Evolutionary conservation across 2,329 filamentous ascomycete species (phyloP).

Genomic region (Dissoconium aciculare): DNA sequence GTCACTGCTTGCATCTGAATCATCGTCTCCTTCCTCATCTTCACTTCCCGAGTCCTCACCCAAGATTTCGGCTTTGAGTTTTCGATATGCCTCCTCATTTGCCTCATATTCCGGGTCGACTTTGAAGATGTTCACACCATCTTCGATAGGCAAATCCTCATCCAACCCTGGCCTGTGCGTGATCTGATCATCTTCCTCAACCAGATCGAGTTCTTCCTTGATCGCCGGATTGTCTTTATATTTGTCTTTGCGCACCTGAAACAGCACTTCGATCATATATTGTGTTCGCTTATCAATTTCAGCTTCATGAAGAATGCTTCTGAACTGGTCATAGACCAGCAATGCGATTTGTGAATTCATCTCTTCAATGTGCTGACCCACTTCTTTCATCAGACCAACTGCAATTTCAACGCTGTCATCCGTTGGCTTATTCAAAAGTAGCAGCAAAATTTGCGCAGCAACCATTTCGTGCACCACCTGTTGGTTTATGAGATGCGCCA

Average conservation of each 20-base stretch:
- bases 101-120: conserved; percentile 80
- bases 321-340: conserved; percentile 88
- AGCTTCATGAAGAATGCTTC: conserved; percentile 87
- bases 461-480: conserved; percentile 91
- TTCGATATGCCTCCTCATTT: conserved; percentile 79
- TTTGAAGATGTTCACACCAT: conserved; percentile 90
- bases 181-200: conserved; percentile 96
- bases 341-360: conserved; percentile 82
- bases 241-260: conserved; percentile 88
- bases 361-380: conserved; percentile 86
- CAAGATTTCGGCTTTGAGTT: conserved; percentile 81
- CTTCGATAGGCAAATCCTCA: conserved; percentile 70
- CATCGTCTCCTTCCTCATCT: conserved; percentile 55
- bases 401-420: conserved; percentile 97
- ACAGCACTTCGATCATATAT: conserved; percentile 97
- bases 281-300: conserved; percentile 97
- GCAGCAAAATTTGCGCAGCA: conserved; percentile 76
- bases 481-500: conserved; percentile 90
- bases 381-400: conserved; percentile 80
- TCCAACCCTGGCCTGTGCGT: conserved; percentile 75
- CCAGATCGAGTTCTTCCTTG: conserved; percentile 82
- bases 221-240: conserved; percentile 90
- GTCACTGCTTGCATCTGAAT: conserved; percentile 33
- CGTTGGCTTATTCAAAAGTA: conserved; percentile 89
- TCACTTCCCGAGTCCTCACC: conserved; percentile 70